Evolutionary conservation across 495 filamentous ascomycete species (phyloP).

Genomic region (Penicillium ochrochloron): DNA sequence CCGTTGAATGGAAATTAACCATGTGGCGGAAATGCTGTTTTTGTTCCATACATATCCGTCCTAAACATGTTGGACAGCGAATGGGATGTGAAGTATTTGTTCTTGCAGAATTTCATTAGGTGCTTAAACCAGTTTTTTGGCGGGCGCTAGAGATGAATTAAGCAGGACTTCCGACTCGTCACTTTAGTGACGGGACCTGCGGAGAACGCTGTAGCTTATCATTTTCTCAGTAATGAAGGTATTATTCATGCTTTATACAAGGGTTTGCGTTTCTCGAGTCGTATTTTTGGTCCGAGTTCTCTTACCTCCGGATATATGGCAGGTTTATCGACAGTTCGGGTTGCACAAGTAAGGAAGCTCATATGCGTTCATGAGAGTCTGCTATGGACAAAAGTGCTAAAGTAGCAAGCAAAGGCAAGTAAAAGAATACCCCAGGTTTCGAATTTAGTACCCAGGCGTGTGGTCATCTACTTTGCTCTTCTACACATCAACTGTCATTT

Average conservation of each 20-base stretch:
- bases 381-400: neutral
- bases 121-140: constrained; percentile 1
- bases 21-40: constrained; percentile 8
- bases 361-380: neutral
- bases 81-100: neutral
- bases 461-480: neutral
- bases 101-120: neutral
- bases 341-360: neutral
- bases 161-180: constrained; percentile 13
- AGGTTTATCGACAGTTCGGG: neutral
- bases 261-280: neutral
- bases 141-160: constrained; percentile 12
- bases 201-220: neutral
- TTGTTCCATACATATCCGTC: neutral
- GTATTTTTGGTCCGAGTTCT: neutral
- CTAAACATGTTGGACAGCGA: neutral
- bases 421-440: neutral
- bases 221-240: neutral
- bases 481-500: neutral
- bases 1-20: constrained; percentile 9
- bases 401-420: neutral
- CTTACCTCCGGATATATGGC: neutral
- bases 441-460: neutral
- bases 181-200: neutral
- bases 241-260: neutral